Percentiles rank a stretch among this genome's conserved stretches.
phyloP scores from a whole-genome alignment of 768 basidiomycete genomes.

The Lactarius evosmus region DNA sequence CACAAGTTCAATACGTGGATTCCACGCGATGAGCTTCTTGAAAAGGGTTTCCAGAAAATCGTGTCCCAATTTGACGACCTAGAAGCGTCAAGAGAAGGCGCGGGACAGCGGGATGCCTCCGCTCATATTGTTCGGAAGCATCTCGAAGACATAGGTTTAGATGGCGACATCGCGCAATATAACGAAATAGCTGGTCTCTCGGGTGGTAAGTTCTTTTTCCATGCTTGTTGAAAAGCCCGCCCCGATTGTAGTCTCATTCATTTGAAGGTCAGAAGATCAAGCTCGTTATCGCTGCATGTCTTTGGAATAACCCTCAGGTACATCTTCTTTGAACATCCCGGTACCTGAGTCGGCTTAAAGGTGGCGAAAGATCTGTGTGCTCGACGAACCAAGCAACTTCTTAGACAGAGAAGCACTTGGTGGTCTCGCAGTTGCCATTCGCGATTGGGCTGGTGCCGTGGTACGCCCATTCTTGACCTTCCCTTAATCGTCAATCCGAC shows the following conservation, averaged over 20 bases:
- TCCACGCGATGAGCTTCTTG: conserved; percentile 78
- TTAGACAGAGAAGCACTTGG: conserved; percentile 94
- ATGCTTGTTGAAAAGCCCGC: neutral
- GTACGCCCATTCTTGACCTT: conserved; percentile 41
- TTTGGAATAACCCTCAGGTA: conserved; percentile 95
- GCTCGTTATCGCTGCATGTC: conserved; percentile 87
- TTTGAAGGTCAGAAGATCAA: conserved; percentile 89
- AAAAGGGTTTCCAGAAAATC: conserved; percentile 85
- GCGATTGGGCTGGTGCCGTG: conserved; percentile 91
- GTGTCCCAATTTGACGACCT: conserved; percentile 95
- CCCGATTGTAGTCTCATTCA: conserved; percentile 22
- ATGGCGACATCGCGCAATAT: conserved; percentile 97
- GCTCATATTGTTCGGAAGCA: conserved; percentile 83
- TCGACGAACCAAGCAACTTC: conserved; percentile 96
- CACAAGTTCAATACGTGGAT: conserved; percentile 92
- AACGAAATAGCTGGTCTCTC: conserved; percentile 94
- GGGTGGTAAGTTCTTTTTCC: conserved; percentile 55
- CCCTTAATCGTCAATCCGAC: conserved; percentile 28
- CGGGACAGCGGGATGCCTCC: conserved; percentile 84
- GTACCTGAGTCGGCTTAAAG: conserved; percentile 21
- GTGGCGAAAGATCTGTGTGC: conserved; percentile 55
- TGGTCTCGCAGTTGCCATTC: conserved; percentile 91
- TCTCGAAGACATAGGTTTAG: conserved; percentile 91
- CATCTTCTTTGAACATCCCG: conserved; percentile 22
- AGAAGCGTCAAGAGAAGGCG: conserved; percentile 93